Evolutionary conservation across 2,329 filamentous ascomycete species (phyloP).

Genomic region (Fusarium agapanthi): DNA sequence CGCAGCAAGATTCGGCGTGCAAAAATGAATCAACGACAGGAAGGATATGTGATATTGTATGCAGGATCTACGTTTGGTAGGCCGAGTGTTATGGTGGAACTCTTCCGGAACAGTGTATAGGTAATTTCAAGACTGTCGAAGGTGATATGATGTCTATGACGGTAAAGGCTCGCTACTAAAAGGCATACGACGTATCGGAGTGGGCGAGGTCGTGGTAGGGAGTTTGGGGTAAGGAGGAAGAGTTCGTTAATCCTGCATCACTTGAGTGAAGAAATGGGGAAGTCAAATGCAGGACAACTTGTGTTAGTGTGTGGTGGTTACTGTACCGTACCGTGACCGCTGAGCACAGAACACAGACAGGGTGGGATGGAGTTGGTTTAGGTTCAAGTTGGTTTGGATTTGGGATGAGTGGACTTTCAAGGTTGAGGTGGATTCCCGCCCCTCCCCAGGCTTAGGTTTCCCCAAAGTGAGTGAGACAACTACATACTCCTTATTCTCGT

Average conservation of each 20-base stretch:
- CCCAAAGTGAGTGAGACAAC: not conserved
- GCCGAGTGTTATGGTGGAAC: slow-evolving; percentile 23
- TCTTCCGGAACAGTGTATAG: slow-evolving; percentile 15
- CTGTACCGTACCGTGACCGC: slow-evolving; percentile 25
- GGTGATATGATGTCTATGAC: slow-evolving; percentile 16
- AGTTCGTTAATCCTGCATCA: slow-evolving; percentile 12
- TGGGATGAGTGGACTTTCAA: slow-evolving; percentile 26
- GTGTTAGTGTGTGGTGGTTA: slow-evolving; percentile 23
- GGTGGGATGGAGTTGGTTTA: slow-evolving; percentile 19
- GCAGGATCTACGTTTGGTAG: slow-evolving; percentile 29
- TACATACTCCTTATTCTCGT: slow-evolving; percentile 1
- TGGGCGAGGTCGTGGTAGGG: slow-evolving; percentile 2
- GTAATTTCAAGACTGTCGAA: slow-evolving; percentile 2
- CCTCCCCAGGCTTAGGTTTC: slow-evolving; percentile 10
- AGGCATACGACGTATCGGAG: slow-evolving; percentile 5
- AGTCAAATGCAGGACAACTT: slow-evolving; percentile 14
- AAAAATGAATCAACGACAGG: not conserved
- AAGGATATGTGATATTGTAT: slow-evolving; percentile 20
- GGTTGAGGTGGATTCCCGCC: slow-evolving; percentile 22
- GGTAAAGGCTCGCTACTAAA: slow-evolving; percentile 22
- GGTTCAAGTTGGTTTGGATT: slow-evolving; percentile 24
- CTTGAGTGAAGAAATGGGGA: slow-evolving; percentile 2
- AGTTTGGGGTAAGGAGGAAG: not conserved
- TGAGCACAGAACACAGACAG: not conserved
- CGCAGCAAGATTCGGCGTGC: slow-evolving; percentile 9